Base-by-base conservation (phyloP, 768 basidiomycete genomes). In the Suillus luteus region DNA sequence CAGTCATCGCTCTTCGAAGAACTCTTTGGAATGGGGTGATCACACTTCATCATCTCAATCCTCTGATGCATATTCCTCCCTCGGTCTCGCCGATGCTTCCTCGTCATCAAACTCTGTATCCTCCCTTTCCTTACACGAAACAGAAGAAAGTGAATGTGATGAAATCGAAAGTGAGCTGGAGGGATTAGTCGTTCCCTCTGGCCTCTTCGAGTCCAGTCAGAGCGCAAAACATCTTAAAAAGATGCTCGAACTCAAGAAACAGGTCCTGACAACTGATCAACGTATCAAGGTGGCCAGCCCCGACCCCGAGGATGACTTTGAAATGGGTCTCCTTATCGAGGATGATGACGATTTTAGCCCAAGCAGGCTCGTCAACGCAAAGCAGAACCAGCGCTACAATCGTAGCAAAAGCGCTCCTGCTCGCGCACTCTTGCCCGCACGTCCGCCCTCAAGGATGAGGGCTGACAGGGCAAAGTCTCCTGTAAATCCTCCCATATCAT, bases 1-100 rank as follows among this genome's bases (percentile, higher is more conserved):
- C 22, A 85, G 82, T 67, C 90, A 92, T 71, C 86, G 89, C 59
- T 83, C 89, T 10, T 93, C 93, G 62, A 93, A 93, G 78, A 86
- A 85, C 59, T 93, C 92, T 1, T 81, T 94, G 33, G 92, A 93
- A 77, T 93, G 92, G 91, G 84, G 89, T 37, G 92, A 94, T 70
- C 86, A 90, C 52, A 90, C 92, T 1, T 86, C 57, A 41, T 92
- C 91, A 7, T 92, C 91, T 15, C 90, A 91, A 70, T 93, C 92
- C n/a, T 94, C 92, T 27, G 93, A 94, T 73, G 85, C 90, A 10
- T 93, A 91, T 69, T 93, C 92, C 46, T 84, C 87, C 24, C 83
- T 94, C 41, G 89, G 91, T 58, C 89, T 93, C 66, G 85, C 86
- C 48, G 87, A 88, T 66, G 84, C 83, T 22, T 89, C 86, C 2